These are phyloP conservation scores for Naematelia aurantialba DNA, from an alignment of 768 basidiomycete genomes.

Conservation along the genomic window DNA sequence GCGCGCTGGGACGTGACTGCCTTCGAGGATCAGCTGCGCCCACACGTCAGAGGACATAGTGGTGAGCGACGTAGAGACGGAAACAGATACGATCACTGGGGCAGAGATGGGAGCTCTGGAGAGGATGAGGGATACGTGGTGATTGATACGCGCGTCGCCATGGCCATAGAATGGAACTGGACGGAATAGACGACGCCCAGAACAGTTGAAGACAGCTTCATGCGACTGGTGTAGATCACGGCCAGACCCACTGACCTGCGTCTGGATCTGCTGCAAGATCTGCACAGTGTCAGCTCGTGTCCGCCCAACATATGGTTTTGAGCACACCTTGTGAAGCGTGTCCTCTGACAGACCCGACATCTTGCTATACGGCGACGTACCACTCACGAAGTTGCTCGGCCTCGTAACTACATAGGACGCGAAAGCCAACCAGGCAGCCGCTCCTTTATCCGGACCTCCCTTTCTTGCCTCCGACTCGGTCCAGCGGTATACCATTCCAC, in stretches of 20 bases:
- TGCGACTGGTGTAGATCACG: not conserved
- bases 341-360: conserved; percentile 71
- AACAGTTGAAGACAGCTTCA: too few relatives aligned
- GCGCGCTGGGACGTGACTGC: conserved; percentile 79
- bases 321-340: conserved; percentile 68
- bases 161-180: too few relatives aligned
- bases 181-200: too few relatives aligned
- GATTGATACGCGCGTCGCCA: too few relatives aligned
- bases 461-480: not conserved
- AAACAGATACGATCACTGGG: not conserved
- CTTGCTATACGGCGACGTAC: not conserved
- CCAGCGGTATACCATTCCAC: not conserved
- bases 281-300: conserved; percentile 47
- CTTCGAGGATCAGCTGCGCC: too few relatives aligned
- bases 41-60: too few relatives aligned
- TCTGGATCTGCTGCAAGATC: conserved; percentile 90
- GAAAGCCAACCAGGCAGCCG: too few relatives aligned
- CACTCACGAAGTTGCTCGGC: too few relatives aligned
- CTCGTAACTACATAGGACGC: too few relatives aligned
- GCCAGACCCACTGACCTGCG: conserved; percentile 55
- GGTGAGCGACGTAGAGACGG: conserved; percentile 3
- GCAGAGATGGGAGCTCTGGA: too few relatives aligned
- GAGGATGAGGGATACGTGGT: conserved; percentile 3
- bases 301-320: not conserved
- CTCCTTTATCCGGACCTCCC: not conserved